Conservation (phyloP, 768 basidiomycete genomes). For the Boletus coccyginus region DNA sequence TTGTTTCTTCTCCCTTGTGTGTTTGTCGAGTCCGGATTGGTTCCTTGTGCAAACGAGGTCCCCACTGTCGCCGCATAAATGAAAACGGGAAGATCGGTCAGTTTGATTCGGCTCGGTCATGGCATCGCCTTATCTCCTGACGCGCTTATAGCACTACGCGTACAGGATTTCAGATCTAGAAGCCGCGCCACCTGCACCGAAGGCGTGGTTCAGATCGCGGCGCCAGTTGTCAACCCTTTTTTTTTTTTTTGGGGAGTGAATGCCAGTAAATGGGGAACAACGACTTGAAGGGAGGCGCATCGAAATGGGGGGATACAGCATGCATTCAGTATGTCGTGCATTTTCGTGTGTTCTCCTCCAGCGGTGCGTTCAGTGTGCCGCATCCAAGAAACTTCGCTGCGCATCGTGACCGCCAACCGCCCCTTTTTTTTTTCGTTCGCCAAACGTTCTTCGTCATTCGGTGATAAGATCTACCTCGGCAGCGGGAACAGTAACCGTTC, state of each 20-base stretch:
- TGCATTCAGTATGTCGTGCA: background rate
- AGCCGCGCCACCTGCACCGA: background rate
- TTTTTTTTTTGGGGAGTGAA: background rate
- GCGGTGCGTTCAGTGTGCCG: background rate
- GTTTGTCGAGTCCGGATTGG: background rate
- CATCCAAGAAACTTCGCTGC: conserved; percentile 13
- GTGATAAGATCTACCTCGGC: conserved; percentile 59
- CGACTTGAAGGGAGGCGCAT: background rate
- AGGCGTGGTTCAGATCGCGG: conserved; percentile 3
- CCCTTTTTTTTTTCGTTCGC: conserved; percentile 38
- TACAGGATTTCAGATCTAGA: background rate
- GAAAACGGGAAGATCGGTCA: conserved; percentile 1
- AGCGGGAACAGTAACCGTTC: conserved; percentile 28
- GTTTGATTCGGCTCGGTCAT: conserved; percentile 14
- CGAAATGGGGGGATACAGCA: background rate
- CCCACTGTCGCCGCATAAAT: conserved; percentile 16
- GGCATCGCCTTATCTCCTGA: conserved; percentile 23
- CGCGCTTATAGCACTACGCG: background rate
- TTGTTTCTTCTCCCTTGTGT: too few species aligned
- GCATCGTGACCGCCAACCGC: conserved; percentile 31
- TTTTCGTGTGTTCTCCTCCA: background rate
- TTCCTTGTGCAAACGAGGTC: background rate
- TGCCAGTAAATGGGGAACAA: background rate
- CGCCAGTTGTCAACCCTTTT: background rate
- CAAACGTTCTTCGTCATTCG: conserved; percentile 53